Evolutionary conservation across 208 protist species (phyloP).

Genomic region (Dictyostelium gargantuum): DNA sequence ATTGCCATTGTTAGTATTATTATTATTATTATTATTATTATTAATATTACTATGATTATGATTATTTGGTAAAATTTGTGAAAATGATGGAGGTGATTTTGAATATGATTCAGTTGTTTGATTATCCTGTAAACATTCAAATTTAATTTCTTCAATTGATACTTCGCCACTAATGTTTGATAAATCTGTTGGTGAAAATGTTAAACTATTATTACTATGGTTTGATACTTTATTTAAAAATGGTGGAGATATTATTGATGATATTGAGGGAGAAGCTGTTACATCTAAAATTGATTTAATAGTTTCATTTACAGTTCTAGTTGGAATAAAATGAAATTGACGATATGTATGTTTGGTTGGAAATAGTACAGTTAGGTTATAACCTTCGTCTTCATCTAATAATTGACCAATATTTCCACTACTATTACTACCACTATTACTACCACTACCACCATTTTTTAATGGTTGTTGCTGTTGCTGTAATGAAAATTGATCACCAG

Average conservation of each 20-base stretch:
- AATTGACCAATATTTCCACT: background rate
- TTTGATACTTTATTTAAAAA: background rate
- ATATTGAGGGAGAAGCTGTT: background rate
- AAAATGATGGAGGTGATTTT: background rate
- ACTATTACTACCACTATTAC: background rate
- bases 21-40: background rate
- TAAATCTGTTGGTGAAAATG: background rate
- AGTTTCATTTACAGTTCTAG: constrained; percentile 43
- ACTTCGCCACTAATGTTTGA: background rate
- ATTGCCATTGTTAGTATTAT: too few species aligned
- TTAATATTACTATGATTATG: background rate
- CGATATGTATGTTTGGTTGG: constrained; percentile 34
- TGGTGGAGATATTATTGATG: background rate
- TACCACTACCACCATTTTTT: background rate
- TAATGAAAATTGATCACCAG: background rate
- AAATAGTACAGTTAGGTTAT: constrained; percentile 43
- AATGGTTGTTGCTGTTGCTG: background rate
- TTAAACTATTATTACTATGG: background rate
- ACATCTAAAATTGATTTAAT: constrained; percentile 36
- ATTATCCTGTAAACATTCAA: background rate
- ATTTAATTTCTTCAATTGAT: background rate
- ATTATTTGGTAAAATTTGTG: background rate
- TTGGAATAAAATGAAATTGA: constrained; percentile 54
- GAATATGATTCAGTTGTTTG: background rate
- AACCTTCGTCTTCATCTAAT: constrained; percentile 39